Conservation (phyloP, 345 rosid genomes). For the Populus deltoides region DNA sequence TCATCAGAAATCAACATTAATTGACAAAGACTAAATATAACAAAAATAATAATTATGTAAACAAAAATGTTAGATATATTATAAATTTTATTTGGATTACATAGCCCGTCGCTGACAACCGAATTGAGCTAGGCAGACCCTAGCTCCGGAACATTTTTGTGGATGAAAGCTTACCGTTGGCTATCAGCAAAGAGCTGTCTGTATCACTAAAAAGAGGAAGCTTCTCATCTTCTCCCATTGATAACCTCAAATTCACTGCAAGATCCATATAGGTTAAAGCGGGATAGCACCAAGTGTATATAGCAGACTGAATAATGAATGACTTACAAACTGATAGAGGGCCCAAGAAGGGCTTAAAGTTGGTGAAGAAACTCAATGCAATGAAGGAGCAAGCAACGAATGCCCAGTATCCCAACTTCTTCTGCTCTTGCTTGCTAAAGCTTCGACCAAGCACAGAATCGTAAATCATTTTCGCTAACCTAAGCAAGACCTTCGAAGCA, state of each 20-base stretch:
- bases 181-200: not conserved
- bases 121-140: not conserved
- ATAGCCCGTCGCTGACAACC: not conserved
- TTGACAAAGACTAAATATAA: not conserved
- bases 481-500: not conserved
- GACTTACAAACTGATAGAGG: conserved; percentile 49
- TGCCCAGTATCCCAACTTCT: conserved; percentile 63
- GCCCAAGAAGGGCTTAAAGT: conserved; percentile 53
- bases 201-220: conserved; percentile 31
- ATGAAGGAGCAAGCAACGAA: conserved; percentile 44
- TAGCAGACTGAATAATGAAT: not conserved
- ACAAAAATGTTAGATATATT: not conserved
- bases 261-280: not conserved
- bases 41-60: not conserved
- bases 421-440: conserved; percentile 64
- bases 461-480: conserved; percentile 21
- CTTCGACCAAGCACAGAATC: conserved; percentile 63
- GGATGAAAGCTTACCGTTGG: not conserved
- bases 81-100: not conserved
- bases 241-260: conserved; percentile 53
- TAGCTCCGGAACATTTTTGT: not conserved
- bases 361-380: conserved; percentile 48
- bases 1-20: not conserved
- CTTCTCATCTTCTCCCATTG: conserved; percentile 35
- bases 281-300: not conserved